Evolutionary conservation across 208 protist genomes (phyloP).

Genomic region (Leishmania tarentolae): DNA sequence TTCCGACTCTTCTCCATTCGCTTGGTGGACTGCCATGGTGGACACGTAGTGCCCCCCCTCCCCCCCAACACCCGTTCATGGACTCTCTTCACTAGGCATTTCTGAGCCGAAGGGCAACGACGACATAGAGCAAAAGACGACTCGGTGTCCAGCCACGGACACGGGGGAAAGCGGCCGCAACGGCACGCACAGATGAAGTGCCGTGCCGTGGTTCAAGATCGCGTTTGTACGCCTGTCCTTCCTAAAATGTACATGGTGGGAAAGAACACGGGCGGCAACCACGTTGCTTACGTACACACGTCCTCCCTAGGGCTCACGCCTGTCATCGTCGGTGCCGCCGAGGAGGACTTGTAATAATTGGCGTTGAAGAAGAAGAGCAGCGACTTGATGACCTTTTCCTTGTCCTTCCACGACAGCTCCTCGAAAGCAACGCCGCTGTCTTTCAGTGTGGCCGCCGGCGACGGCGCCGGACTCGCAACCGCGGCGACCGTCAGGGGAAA

Average conservation of each 20-base stretch:
- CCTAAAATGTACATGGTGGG: not conserved
- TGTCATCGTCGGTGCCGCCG: not conserved
- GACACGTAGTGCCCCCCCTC: too few relatives aligned
- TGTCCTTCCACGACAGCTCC: constrained; percentile 75
- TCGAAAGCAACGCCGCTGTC: constrained; percentile 42
- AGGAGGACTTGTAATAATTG: constrained; percentile 51
- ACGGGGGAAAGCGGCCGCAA: too few relatives aligned
- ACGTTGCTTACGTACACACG: not conserved
- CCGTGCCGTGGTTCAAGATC: too few relatives aligned
- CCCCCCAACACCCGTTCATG: too few relatives aligned
- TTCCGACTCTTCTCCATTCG: too few relatives aligned
- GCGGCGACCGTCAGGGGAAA: not conserved
- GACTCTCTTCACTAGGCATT: too few relatives aligned
- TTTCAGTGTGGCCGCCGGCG: constrained; percentile 4
- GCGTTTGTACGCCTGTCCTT: too few relatives aligned
- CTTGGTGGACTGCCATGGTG: too few relatives aligned
- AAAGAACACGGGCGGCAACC: not conserved
- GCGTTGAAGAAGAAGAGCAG: constrained; percentile 83
- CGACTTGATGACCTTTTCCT: constrained; percentile 87
- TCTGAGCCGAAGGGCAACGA: too few relatives aligned
- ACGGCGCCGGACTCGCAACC: not conserved
- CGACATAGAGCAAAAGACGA: too few relatives aligned
- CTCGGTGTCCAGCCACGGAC: too few relatives aligned
- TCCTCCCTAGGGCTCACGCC: not conserved
- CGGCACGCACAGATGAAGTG: too few relatives aligned